Evolutionary conservation across 345 rosid species (phyloP).

Genomic region (Clausena lansium): DNA sequence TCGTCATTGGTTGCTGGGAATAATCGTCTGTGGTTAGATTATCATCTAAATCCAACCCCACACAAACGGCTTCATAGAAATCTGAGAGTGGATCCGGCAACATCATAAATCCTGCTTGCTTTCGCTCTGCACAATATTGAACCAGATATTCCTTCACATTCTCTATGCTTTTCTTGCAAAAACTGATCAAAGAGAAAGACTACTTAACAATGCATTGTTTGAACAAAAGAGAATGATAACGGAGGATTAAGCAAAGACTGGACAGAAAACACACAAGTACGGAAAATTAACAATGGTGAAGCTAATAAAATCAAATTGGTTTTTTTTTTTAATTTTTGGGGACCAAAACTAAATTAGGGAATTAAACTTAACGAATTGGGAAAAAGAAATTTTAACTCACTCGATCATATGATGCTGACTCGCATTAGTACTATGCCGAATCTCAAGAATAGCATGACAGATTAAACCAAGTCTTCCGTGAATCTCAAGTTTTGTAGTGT

Average conservation of each 20-base stretch:
- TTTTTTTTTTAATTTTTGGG: too few species aligned
- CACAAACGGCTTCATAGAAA: slow-evolving; percentile 45
- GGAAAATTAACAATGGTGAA: background rate
- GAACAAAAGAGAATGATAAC: background rate
- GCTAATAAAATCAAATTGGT: background rate
- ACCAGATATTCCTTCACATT: slow-evolving; percentile 43
- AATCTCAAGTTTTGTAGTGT: slow-evolving; percentile 48
- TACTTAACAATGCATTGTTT: background rate
- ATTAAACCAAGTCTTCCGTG: slow-evolving; percentile 58
- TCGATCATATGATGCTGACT: slow-evolving; percentile 37
- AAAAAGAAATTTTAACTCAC: slow-evolving; percentile 29
- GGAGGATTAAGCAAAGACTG: background rate
- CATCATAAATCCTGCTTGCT: slow-evolving; percentile 37
- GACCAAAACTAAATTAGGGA: background rate
- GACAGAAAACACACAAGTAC: background rate
- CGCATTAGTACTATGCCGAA: background rate
- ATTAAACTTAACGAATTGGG: background rate
- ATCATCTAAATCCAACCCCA: slow-evolving; percentile 30
- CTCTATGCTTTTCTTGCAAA: slow-evolving; percentile 29
- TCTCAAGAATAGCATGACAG: slow-evolving; percentile 48
- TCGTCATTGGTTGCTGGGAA: slow-evolving; percentile 12
- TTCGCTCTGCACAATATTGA: slow-evolving; percentile 38
- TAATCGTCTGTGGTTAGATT: slow-evolving; percentile 5
- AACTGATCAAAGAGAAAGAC: slow-evolving; percentile 30
- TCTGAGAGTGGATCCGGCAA: slow-evolving; percentile 45